Percentiles rank a stretch among this genome's conserved stretches.
phyloP scores from a whole-genome alignment of 208 protist species.

The Crithidia expoeki region DNA sequence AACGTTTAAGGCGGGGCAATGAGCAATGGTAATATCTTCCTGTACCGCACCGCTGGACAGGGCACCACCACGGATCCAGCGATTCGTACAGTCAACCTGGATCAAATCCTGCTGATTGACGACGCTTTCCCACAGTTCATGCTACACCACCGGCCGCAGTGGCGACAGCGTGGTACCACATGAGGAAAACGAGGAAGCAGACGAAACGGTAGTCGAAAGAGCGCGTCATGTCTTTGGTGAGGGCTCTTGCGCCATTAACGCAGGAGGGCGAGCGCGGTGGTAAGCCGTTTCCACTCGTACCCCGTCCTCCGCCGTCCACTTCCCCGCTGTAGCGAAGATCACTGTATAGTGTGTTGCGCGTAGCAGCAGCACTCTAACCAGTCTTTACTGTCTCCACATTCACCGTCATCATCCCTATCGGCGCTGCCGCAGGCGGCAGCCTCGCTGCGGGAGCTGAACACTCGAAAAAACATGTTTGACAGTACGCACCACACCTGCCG shows the following conservation, averaged over 20 bases:
- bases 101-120: slow-evolving; percentile 43
- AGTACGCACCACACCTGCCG: slow-evolving; percentile 28
- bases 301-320: neutral
- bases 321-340: slow-evolving; percentile 17
- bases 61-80: slow-evolving; percentile 65
- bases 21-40: slow-evolving; percentile 79
- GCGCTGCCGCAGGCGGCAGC: neutral
- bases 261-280: neutral
- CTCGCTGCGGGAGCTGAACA: slow-evolving; percentile 16
- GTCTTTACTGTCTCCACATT: neutral
- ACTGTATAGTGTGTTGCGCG: slow-evolving; percentile 32
- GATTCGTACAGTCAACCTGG: slow-evolving; percentile 78
- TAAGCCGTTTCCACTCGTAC: neutral
- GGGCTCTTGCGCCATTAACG: neutral
- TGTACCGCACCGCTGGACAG: slow-evolving; percentile 64
- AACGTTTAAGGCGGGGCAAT: slow-evolving; percentile 55
- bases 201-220: neutral
- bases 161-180: neutral
- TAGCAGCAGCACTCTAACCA: slow-evolving; percentile 13
- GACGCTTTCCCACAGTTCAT: slow-evolving; percentile 41
- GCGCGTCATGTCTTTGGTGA: neutral
- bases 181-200: neutral
- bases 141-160: slow-evolving; percentile 13
- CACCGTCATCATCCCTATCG: neutral
- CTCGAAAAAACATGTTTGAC: slow-evolving; percentile 31